A percentile compares a stretch with the other conserved stretches of the same genome.
These are phyloP conservation scores for Penicillium odoratum DNA, from an alignment of 495 filamentous ascomycete species.

Conservation along the genomic window DNA sequence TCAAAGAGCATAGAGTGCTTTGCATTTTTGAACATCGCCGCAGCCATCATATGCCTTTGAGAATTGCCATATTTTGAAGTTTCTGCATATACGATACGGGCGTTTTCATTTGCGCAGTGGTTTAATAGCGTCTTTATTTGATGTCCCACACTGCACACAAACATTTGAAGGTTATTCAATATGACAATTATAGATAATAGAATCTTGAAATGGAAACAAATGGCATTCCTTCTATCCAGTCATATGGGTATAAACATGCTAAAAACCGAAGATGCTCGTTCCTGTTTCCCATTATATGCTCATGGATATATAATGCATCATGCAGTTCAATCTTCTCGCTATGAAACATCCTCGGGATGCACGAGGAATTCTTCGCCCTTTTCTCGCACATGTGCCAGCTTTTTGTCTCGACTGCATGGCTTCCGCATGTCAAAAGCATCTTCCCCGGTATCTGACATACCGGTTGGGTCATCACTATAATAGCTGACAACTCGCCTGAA, in stretches of 20 bases:
- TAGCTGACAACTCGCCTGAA: conserved; percentile 88
- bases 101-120: not conserved
- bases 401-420: conserved; percentile 79
- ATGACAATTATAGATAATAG: not conserved
- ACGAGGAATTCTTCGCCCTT: conserved; percentile 81
- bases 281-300: not conserved
- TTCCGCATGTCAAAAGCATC: conserved; percentile 98
- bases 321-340: conserved; percentile 2
- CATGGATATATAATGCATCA: not conserved
- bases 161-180: not conserved
- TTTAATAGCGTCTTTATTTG: not conserved
- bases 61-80: not conserved
- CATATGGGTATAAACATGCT: not conserved
- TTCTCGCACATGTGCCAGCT: conserved; percentile 71
- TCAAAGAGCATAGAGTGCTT: too few species aligned
- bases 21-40: too few species aligned
- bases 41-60: too few species aligned
- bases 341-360: conserved; percentile 76
- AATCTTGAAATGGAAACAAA: not conserved
- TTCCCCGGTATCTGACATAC: conserved; percentile 57
- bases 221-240: not conserved
- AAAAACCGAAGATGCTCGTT: not conserved
- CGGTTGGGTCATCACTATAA: conserved; percentile 77
- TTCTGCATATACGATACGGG: not conserved
- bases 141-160: not conserved